Percentiles rank a stretch among this genome's conserved stretches.
These are phyloP conservation scores for Trichaptum fuscoviolaceum DNA, from an alignment of 768 basidiomycete species.

Conservation along the genomic window DNA sequence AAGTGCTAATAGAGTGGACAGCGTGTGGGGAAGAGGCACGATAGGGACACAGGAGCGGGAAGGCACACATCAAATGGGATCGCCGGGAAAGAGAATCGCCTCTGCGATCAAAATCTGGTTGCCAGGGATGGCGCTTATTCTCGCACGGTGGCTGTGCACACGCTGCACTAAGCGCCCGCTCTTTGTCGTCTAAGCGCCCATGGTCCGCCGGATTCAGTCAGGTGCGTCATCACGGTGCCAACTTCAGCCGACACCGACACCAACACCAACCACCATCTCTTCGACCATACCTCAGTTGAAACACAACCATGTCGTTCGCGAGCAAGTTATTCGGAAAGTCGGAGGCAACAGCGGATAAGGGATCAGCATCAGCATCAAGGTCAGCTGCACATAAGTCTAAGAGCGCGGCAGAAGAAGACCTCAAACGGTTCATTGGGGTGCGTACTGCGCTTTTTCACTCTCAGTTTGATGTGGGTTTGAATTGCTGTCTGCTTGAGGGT, in stretches of 20 bases:
- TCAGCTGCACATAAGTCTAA: not conserved
- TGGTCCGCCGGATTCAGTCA: not conserved
- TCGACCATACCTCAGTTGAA: not conserved
- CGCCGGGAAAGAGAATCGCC: slow-evolving; percentile 1
- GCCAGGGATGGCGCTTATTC: not conserved
- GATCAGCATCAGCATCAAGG: not conserved
- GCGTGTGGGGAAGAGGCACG: not conserved
- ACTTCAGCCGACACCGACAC: not conserved
- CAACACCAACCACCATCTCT: not conserved
- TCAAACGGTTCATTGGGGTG: not conserved
- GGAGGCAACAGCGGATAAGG: not conserved
- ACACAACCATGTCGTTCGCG: not conserved
- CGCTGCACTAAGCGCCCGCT: not conserved
- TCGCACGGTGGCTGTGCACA: not conserved
- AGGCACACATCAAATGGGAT: slow-evolving; percentile 1
- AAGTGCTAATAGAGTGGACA: not conserved
- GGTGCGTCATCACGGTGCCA: not conserved
- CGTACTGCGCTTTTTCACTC: not conserved
- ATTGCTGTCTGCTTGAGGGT: not conserved
- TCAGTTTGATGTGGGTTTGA: not conserved
- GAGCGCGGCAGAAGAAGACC: not conserved
- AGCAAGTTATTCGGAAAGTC: not conserved
- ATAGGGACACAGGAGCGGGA: not conserved
- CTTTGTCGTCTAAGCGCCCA: not conserved
- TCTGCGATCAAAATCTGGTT: not conserved